Evolutionary conservation across 176 grass and related monocot genomes (phyloP).

Genomic region (Oryza glaberrima): DNA sequence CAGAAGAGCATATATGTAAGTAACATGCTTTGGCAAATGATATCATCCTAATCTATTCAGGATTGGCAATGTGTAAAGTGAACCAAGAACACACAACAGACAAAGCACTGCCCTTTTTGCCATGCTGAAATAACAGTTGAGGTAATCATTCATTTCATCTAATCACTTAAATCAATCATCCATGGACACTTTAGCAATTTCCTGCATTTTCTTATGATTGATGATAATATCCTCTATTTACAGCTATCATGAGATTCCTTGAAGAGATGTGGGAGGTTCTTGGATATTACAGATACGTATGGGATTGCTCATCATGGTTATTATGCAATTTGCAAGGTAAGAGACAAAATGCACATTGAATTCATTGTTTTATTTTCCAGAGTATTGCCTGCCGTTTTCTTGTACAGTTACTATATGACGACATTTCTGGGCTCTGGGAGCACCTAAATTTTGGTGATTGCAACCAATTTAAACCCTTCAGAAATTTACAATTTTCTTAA

Average conservation of each 20-base stretch:
- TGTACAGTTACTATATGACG: not conserved
- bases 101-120: not conserved
- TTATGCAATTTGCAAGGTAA: constrained; percentile 30
- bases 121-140: constrained; percentile 32
- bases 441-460: no score
- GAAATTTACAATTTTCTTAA: not conserved
- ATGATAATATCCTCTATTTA: constrained; percentile 19
- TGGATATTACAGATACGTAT: not conserved
- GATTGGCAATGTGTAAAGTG: not conserved
- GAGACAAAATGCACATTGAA: constrained; percentile 5
- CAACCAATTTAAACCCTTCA: constrained; percentile 2
- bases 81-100: not conserved
- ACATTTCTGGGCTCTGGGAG: not conserved
- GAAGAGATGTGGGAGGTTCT: not conserved
- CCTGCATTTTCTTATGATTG: constrained; percentile 28
- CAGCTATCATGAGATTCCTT: not conserved
- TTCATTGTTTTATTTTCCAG: not conserved
- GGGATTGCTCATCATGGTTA: constrained; percentile 12
- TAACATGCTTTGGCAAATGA: constrained; percentile 32
- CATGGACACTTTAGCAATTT: constrained; percentile 10
- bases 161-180: not conserved
- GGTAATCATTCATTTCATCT: constrained; percentile 42
- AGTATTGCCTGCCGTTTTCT: not conserved
- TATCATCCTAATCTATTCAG: constrained; percentile 36
- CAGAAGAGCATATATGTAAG: constrained; percentile 20